A percentile compares a stretch with the other conserved stretches of the same genome.
phyloP scores from a whole-genome alignment of 192 early-diverging fungal genomes.

The Podila minutissima region DNA sequence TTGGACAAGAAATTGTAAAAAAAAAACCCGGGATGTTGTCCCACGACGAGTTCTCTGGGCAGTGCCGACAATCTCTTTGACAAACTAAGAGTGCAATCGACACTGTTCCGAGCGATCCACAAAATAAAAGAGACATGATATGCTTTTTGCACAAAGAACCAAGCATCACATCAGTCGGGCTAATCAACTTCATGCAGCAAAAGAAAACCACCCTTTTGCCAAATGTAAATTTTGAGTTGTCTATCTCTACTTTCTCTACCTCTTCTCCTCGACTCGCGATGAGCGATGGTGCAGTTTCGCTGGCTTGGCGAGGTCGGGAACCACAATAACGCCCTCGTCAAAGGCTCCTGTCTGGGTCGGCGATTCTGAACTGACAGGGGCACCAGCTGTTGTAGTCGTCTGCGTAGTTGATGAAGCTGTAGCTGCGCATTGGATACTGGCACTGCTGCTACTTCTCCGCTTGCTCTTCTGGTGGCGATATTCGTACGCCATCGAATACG shows the following conservation, averaged over 20 bases:
- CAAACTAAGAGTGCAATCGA: background rate
- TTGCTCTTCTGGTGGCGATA: background rate
- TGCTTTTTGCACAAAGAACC: background rate
- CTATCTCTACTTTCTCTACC: background rate
- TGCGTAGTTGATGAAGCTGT: background rate
- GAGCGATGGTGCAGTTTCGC: slow-evolving; percentile 40
- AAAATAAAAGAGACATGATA: background rate
- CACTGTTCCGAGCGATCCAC: background rate
- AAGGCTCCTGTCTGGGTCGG: background rate
- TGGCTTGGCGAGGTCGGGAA: slow-evolving; percentile 26
- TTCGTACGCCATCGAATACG: background rate
- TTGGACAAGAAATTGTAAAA: too few relatives aligned
- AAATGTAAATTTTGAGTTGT: background rate
- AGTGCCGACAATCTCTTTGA: background rate
- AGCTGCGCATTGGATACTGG: background rate
- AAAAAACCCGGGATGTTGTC: too few relatives aligned
- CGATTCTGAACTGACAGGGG: background rate
- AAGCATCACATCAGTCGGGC: too few relatives aligned
- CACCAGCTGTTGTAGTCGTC: background rate
- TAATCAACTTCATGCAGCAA: background rate
- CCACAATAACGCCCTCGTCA: slow-evolving; percentile 8
- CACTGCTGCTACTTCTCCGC: background rate
- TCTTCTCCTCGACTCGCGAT: slow-evolving; percentile 21
- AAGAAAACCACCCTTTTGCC: background rate
- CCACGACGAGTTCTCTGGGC: background rate